Base-by-base conservation (phyloP, 2,329 filamentous ascomycete species). In the Cercospora beticola region DNA sequence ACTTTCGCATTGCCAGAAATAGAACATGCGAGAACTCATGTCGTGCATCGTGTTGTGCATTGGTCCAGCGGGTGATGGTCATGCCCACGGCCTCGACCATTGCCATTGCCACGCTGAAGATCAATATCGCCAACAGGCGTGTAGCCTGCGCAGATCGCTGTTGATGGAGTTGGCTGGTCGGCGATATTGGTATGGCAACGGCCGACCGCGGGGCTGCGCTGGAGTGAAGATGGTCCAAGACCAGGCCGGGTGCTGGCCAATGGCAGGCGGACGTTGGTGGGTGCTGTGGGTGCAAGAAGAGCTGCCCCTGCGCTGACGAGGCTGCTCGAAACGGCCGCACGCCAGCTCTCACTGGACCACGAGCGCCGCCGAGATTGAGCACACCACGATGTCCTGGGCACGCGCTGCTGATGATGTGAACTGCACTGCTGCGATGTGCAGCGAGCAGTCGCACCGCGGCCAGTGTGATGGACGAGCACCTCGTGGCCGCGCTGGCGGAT, bases 111-210 rank as follows among this genome's bases (percentile, higher is more conserved):
- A 49, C n/a, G 43, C 43, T 49, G 43, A 18, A 18, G 43, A 49
- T 49, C 43, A 21, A 14, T 40, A 40, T 40, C 36, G 43, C 21
- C 9, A 9, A 18, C 43, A 49, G 43, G 43, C 43, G 43, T 21
- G 43, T 49, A 18, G 43, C 43, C n/a, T 49, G 43, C 18, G 43
- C 43, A 21, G 43, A 49, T 49, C 43, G 43, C 43, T 6, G 36
- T 40, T 16, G 36, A 40, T n/a, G 36, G 36, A 40, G 36, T 40
- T 40, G 36, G 36, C 36, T 49, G 43, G 43, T 18, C 43, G 43
- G 43, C n/a, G 43, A 21, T 12, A 57, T 57, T 57, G 54, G 54
- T 57, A 57, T 57, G 54, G 54, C 54, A 57, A 57, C 54, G 54
- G 46, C 5, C 23, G 14, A 28, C 28, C 49, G 49, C 23, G 49